Conservation (phyloP, 164 flowering plant genomes). For the Nelumbo lutea region DNA sequence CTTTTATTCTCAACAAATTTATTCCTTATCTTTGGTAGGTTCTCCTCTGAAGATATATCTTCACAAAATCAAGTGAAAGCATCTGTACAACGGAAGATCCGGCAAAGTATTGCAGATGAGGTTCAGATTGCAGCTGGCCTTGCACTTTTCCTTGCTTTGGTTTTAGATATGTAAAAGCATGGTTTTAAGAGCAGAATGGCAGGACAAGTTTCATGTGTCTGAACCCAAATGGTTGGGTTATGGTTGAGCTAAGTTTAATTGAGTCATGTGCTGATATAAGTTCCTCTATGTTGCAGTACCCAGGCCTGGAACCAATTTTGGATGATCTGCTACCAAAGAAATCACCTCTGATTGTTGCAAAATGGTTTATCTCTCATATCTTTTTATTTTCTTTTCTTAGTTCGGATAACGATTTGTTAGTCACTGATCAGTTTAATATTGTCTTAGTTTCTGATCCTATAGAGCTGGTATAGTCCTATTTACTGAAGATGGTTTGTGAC, state of each 20-base stretch:
- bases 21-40: slow-evolving; percentile 36
- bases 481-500: too few species aligned
- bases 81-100: slow-evolving; percentile 91
- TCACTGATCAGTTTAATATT: neutral
- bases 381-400: neutral
- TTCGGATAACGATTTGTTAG: neutral
- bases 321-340: slow-evolving; percentile 97
- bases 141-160: neutral
- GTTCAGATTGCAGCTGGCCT: slow-evolving; percentile 25
- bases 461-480: neutral
- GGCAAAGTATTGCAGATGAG: slow-evolving; percentile 97
- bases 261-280: neutral
- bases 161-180: neutral
- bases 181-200: neutral
- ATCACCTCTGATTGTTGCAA: slow-evolving; percentile 84
- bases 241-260: neutral
- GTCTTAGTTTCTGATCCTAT: neutral
- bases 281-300: slow-evolving; percentile 55
- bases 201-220: too few species aligned
- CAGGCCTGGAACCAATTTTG: slow-evolving; percentile 89
- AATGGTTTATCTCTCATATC: slow-evolving; percentile 50
- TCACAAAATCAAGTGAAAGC: slow-evolving; percentile 99
- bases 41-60: slow-evolving; percentile 87
- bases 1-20: neutral
- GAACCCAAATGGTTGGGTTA: too few species aligned